Evolutionary conservation across 352 stramenopile genomes (phyloP), one percentile per base, ranked within the genome.

Genomic region (Pythium phragmitis): DNA sequence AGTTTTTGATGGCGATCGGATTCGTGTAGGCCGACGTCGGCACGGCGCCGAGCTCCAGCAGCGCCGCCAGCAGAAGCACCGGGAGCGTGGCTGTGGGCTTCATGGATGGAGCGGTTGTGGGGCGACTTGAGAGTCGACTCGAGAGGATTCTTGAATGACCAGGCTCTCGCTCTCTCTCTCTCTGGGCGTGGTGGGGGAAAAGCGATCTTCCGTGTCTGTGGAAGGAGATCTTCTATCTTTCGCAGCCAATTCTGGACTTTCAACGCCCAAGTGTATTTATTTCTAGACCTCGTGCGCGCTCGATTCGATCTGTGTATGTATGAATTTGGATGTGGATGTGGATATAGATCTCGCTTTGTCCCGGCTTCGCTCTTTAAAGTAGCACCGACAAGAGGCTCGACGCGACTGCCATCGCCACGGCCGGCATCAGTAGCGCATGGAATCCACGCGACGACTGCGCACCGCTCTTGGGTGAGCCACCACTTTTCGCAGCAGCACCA

Each of bases 1-100:
- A 82, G 45, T 72, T 70, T 37, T 89, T 84, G 69, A 54, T 54
- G 72, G 60, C 87, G 96, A 56, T 48, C n/a, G 13, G 9, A 34
- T 53, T 53, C 5, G 47, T 53, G 47, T 85, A 85, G 26, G 64
- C 61, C 8, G 68, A 33, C 0, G 43, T 33, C 37, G n/a, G 13
- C 26, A 30, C 26, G 47, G 9, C 47, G 47, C 19, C 17, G 47
- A 53, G 12, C 9, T 34, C 9, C 47, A 26, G 23, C 12, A 53
- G 45, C 17, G n/a, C 47, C 2, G 28, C 47, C 7, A 53, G 28
- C 19, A 53, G n/a, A 30, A 59, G 41, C 11, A 9, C 41, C 19
- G 53, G 39, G 36, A 59, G 8, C 19, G 28, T 12, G n/a, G 37
- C 36, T 36, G 53, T 47, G 36, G 49, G 53, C 53, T 59, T 59